Evolutionary conservation across 768 basidiomycete species (phyloP).

Genomic region (Cyathus striatus): DNA sequence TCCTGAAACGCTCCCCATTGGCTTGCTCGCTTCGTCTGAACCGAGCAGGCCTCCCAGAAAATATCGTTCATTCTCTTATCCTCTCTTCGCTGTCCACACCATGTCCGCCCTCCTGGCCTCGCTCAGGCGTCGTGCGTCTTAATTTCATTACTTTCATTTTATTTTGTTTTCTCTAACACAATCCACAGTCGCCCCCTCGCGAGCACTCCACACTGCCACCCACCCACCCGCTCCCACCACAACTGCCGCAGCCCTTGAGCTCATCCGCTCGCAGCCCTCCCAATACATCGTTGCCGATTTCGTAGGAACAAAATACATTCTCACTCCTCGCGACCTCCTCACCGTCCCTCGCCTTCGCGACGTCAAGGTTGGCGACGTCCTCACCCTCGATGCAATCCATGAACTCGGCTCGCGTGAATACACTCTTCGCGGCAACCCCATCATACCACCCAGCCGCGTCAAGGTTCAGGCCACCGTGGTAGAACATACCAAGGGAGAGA

Average conservation of each 20-base stretch:
- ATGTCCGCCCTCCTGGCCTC: background rate
- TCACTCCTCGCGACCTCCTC: slow-evolving; percentile 87
- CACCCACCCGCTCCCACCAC: slow-evolving; percentile 28
- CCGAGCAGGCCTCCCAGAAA: too few species aligned
- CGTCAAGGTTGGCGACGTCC: slow-evolving; percentile 78
- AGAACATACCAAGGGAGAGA: slow-evolving; percentile 92
- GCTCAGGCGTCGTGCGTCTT: too few species aligned
- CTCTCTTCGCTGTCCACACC: too few species aligned
- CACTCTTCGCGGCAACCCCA: slow-evolving; percentile 77
- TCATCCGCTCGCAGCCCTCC: slow-evolving; percentile 87
- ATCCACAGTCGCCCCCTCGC: background rate
- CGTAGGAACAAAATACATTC: slow-evolving; percentile 82
- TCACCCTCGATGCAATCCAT: slow-evolving; percentile 80
- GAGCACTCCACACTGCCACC: slow-evolving; percentile 13
- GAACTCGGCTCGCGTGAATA: slow-evolving; percentile 96
- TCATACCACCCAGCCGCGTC: slow-evolving; percentile 61
- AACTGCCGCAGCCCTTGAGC: slow-evolving; percentile 61
- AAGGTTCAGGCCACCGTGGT: slow-evolving; percentile 86
- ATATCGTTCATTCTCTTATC: too few species aligned
- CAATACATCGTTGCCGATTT: slow-evolving; percentile 90
- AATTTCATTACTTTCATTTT: too few species aligned
- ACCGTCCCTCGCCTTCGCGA: slow-evolving; percentile 90
- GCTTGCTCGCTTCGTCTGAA: too few species aligned
- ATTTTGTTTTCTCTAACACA: background rate
- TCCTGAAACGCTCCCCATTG: too few species aligned